Evolutionary conservation across 1,284 basidiomycete genomes (phyloP).

Genomic region (Ceratobasidium theobromae): DNA sequence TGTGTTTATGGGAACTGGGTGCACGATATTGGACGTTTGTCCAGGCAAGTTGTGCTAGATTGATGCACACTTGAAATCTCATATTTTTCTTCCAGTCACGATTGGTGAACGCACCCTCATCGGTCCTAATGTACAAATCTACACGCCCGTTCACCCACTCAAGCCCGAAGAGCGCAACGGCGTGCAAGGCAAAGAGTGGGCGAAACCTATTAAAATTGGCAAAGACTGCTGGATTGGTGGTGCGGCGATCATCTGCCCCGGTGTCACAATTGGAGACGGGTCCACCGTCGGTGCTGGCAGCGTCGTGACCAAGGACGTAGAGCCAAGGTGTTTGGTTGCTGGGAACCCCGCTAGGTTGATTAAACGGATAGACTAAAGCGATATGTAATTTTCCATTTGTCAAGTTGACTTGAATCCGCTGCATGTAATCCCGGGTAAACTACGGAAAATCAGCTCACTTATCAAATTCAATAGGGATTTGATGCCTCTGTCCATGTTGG

Average conservation of each 20-base stretch:
- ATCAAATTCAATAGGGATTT: not conserved
- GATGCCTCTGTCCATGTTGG: not conserved
- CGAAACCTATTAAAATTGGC: conserved; percentile 45
- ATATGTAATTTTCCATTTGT: not conserved
- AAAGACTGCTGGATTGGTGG: conserved; percentile 50
- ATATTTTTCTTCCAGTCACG: conserved; percentile 39
- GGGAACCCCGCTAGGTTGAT: conserved; percentile 50
- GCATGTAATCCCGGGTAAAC: not conserved
- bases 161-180: conserved; percentile 44
- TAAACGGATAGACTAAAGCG: conserved; percentile 41
- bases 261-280: conserved; percentile 51
- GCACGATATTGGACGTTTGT: conserved; percentile 43
- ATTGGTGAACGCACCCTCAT: conserved; percentile 46
- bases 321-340: conserved; percentile 46
- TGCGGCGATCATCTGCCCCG: conserved; percentile 46
- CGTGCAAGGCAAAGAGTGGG: conserved; percentile 40
- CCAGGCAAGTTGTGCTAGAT: conserved; percentile 40
- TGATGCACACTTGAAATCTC: conserved; percentile 27
- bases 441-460: too few species aligned
- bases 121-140: conserved; percentile 45
- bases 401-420: not conserved
- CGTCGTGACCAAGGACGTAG: conserved; percentile 50
- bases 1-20: conserved; percentile 43
- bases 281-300: conserved; percentile 49
- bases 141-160: conserved; percentile 47